Base-by-base conservation (phyloP, 345 rosid genomes). In the Gossypium stocksii region DNA sequence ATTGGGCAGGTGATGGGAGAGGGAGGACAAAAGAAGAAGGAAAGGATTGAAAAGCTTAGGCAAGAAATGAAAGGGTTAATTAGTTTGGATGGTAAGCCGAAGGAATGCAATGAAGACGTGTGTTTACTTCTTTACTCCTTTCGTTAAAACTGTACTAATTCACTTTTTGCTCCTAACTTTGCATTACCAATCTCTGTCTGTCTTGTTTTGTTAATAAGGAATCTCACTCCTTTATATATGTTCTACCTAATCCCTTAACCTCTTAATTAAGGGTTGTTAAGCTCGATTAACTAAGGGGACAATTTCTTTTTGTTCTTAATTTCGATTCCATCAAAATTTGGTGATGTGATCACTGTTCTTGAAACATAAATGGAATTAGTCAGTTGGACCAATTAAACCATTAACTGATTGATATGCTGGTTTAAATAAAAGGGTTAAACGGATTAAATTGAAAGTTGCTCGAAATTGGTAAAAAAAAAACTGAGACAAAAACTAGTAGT, bases 61-160 rank as follows among this genome's bases (percentile, higher is more conserved):
- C 58, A n/a, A 17, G 58, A 19, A 19, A 54, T 54, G 9, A 19
- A 54, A 54, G 23, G 25, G 57, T 54, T 54, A 19, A 19, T 54
- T 54, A 54, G n/a, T 54, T 54, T 54, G 22, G 58, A 54, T 17
- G 1, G 2, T 14, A 68, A 22, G 53, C 19, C 51, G 12, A n/a
- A 53, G 9, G 43, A 52, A 16, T n/a, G 59, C 23, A 69, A 69
- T 69, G 72, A 69, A 49, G 44, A 51, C 72, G 72, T 51, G 72
- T 49, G 59, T 49, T 44, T 65, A 2, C 19, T 67, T 67, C 22
- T 25, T 67, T 14, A 9, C 41, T 51, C 3, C 6, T 48, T 17
- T 70, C 19, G 60, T 70, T 52, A 52, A 20, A 70, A 29, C 60
- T 25, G 22, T 25, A 25, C 56, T 1, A 6, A 57, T 9, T 57